These are phyloP conservation scores for Fusarium denticulatum DNA, from an alignment of 2,329 filamentous ascomycete species.

Conservation along the genomic window DNA sequence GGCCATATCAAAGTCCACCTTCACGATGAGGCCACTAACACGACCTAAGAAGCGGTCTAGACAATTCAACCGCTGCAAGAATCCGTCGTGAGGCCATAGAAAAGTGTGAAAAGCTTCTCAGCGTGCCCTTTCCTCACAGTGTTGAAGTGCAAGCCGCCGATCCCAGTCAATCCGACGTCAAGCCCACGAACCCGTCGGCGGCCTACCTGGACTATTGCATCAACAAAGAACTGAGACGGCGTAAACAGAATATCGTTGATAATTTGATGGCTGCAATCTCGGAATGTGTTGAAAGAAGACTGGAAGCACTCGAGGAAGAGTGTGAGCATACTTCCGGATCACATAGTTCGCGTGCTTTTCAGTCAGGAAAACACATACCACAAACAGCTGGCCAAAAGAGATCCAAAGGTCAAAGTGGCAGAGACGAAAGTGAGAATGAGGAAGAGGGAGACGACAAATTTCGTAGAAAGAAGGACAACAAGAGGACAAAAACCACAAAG, in stretches of 20 bases:
- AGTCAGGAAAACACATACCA: slow-evolving; percentile 3
- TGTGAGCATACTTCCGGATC: slow-evolving; percentile 24
- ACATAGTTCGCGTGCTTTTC: slow-evolving; percentile 25
- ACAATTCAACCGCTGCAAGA: slow-evolving; percentile 16
- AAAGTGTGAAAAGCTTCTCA: slow-evolving; percentile 24
- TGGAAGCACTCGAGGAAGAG: slow-evolving; percentile 34
- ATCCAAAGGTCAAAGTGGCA: slow-evolving; percentile 20
- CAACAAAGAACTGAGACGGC: slow-evolving; percentile 21
- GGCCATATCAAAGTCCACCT: too few species aligned
- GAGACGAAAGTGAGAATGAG: slow-evolving; percentile 44
- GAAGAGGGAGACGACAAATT: slow-evolving; percentile 44
- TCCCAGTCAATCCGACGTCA: slow-evolving; percentile 24
- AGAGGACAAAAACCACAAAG: slow-evolving; percentile 50
- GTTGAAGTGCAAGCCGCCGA: slow-evolving; percentile 38
- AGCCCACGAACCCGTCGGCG: slow-evolving; percentile 44
- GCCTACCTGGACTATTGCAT: slow-evolving; percentile 32
- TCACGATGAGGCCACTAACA: background rate
- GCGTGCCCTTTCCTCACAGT: slow-evolving; percentile 29
- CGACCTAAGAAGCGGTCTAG: slow-evolving; percentile 19
- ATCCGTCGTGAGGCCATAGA: slow-evolving; percentile 18
- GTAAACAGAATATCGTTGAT: slow-evolving; percentile 18
- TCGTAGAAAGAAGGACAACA: slow-evolving; percentile 48
- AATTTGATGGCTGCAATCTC: slow-evolving; percentile 28
- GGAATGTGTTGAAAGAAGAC: slow-evolving; percentile 31
- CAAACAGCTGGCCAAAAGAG: slow-evolving; percentile 33